Base-by-base conservation (phyloP, 352 stramenopile species). In the Bremia lactucae region DNA sequence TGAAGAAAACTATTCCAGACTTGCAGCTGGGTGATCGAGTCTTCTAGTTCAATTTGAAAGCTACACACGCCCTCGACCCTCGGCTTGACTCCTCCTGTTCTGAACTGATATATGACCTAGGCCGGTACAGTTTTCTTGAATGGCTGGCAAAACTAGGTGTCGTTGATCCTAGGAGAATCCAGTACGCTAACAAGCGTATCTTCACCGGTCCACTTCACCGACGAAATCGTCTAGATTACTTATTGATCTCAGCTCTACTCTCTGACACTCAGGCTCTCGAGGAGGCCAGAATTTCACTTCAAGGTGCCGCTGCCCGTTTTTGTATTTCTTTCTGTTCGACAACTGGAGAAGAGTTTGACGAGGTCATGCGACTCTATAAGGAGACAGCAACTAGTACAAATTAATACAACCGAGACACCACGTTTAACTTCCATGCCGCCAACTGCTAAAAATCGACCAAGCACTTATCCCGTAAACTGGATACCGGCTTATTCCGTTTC, bases 1-100 rank as follows among this genome's bases (percentile, higher is more conserved):
- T 58, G 40, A 10, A 52, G n/a, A 22, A 59, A 78, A 23, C 36
- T 55, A 48, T 78, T 78, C 63, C 65, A 78, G 22, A 78, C 55
- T 40, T 55, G 39, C 8, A 70, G 40, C 20, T 60, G 24, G 8
- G 40, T 39, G 13, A 63, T 36, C 7, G 33, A 49, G 10, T 72
- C 54, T 43, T 74, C 49, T 31, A 72, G 16, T 22, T 71, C 49
- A 23, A 76, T 68, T 23, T 62, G 55, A 34, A 77, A 62, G 25
- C 52, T 61, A 45, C 65, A 71, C 13, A 52, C 34, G 6, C 36
- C 55, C 26, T 33, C 9, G 26, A 33, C 26, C 26, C 26, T 5
- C 4, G 26, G 4, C 26, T 33, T 13, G 26, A 33, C 26, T 6
- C 4, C 26, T 33, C 10, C 5, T n/a, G 13, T 3, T 13, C 26